Evolutionary conservation across 2,329 filamentous ascomycete species (phyloP), one percentile per base, ranked within the genome.

Genomic region (Arthrinium phaeospermum): DNA sequence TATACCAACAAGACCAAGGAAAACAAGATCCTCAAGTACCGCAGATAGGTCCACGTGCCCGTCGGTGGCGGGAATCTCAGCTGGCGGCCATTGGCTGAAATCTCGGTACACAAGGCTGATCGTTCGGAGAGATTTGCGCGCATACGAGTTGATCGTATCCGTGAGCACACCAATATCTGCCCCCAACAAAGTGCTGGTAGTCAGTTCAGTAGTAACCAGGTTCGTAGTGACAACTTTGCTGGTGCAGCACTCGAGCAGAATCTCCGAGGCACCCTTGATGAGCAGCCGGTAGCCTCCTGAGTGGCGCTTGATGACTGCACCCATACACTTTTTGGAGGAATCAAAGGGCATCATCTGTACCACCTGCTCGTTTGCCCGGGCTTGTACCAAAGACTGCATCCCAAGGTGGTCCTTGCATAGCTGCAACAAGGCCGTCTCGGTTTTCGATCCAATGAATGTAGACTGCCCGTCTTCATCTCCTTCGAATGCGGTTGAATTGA

Each of bases 31-130:
- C 70, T 88, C 86, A 80, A 94, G 93, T 2, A 95, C 80, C 53
- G 91, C 88, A 73, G 86, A 83, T 74, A 88, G 85, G 72, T 89
- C 86, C 19, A 89, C 78, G 72, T 95, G 93, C 5, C 91, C 85
- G 24, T 89, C 91, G 72, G 90, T 85, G 30, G 83, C 85, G 8
- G 77, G 76, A 4, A 93, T 91, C 73, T 92, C 91, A 75, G 92
- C 89, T 45, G 86, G 91, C 41, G 92, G 92, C 92, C 92, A 94
- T 73, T 84, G 86, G 51, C 91, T 86, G 74, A 93, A 94, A 74
- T 95, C 93, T 71, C 89, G 89, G 81, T 94, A 94, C 12, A 93
- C 87, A 72, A 94, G 86, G 53, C 89, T 92, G 74, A 95, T 94
- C 0, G 92, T 95, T 67, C 93, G 91, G 19, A 95, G 87, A 16